These are phyloP conservation scores for Fragaria ananassa DNA, from an alignment of 306 rosid genomes.

Conservation along the genomic window DNA sequence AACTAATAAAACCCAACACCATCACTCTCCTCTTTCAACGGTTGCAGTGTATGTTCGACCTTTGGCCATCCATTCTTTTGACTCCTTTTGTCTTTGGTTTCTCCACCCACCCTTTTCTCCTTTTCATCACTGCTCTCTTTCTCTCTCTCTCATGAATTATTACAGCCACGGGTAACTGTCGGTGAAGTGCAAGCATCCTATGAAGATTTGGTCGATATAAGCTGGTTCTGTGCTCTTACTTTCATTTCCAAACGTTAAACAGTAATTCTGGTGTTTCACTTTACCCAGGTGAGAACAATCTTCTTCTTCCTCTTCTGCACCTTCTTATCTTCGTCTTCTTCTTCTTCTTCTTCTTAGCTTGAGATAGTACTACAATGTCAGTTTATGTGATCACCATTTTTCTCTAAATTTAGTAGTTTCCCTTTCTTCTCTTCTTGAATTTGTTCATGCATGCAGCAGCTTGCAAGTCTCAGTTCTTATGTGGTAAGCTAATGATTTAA, in stretches of 20 bases:
- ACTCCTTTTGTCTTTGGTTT: conserved; percentile 1
- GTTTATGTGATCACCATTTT: neutral
- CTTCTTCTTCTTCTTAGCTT: conserved; percentile 2
- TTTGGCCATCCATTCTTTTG: conserved; percentile 15
- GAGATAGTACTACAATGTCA: neutral
- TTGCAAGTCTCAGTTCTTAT: neutral
- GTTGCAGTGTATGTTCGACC: neutral
- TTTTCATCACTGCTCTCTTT: neutral
- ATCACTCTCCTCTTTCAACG: neutral
- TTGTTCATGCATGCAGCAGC: conserved; percentile 15
- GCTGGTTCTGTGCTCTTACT: conserved; percentile 16
- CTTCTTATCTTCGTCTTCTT: conserved; percentile 5
- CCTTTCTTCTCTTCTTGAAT: neutral
- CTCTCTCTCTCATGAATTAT: conserved; percentile 26
- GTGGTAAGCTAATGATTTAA: neutral
- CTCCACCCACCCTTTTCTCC: neutral
- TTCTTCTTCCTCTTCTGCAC: neutral
- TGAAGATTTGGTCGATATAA: conserved; percentile 20
- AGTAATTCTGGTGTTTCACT: conserved; percentile 7
- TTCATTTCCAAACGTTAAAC: conserved; percentile 13
- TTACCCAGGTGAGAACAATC: conserved; percentile 16
- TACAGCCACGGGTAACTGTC: conserved; percentile 29
- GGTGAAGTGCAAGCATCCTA: conserved; percentile 48
- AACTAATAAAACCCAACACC: neutral
- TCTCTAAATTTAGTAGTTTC: neutral